Base-by-base conservation (phyloP, 2,329 filamentous ascomycete species). In the Alternaria sp. region DNA sequence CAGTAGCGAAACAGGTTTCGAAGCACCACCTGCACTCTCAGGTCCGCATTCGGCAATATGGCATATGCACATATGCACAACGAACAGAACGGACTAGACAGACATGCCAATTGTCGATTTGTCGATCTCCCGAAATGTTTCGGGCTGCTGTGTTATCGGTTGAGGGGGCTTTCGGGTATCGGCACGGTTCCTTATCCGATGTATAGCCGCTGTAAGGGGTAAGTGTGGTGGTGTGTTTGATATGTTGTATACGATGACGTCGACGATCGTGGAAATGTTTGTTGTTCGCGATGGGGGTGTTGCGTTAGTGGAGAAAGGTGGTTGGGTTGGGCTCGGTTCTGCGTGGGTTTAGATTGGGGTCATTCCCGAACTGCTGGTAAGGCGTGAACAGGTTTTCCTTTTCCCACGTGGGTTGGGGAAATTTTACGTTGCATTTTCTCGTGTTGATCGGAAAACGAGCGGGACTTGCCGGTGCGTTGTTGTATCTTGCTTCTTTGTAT, bases 121-220 rank as follows among this genome's bases (percentile, higher is more conserved):
- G 59, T 67, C 64, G 59, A 69, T 69, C 59, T 67, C 66, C 66
- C 66, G 66, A 69, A 44, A 50, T 52, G 43, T 45, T 51, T 69
- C 54, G 64, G 62, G 23, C 19, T 8, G 15, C 32, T 25, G 43
- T 58, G 28, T 40, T 59, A 52, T 43, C 21, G 25, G 43, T 56
- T 40, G 25, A 8, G 32, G 36, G 36, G 36, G 10, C 6, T 11
- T 49, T 36, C 52, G 59, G 59, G 23, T 61, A 23, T 46, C 32
- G 52, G 59, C 59, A 57, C 45, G 26, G 8, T 23, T 40, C 19
- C 9, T 25, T 36, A 40, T 52, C 49, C 49, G 49, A 52, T 23
- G n/a, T 10, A 21, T 30, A 17, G 30, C 7, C 30, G 28, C 13
- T 12, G 13, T 32, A 47, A 23, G 28, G 49, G 17, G 28, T 6